Conservation (phyloP, 1,139 yeast genomes). For the Hansenula sp. region DNA sequence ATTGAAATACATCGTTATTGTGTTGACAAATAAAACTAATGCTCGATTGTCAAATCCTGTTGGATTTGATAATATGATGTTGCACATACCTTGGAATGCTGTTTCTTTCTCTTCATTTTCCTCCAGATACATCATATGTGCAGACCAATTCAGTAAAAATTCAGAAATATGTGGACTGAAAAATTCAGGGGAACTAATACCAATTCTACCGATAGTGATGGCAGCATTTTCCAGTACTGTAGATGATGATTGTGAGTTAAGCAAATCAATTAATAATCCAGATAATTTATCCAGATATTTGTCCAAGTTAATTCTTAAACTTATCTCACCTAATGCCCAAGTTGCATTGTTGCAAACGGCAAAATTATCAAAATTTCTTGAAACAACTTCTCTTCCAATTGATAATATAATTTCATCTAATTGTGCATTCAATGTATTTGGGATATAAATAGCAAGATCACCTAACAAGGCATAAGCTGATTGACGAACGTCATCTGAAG, state of each 20-base stretch:
- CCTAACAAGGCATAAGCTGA: constrained; percentile 89
- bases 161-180: constrained; percentile 54
- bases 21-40: constrained; percentile 53
- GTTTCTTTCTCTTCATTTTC: constrained; percentile 82
- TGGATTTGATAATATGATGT: constrained; percentile 61
- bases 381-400: constrained; percentile 62
- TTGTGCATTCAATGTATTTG: constrained; percentile 44
- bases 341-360: constrained; percentile 84
- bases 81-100: constrained; percentile 73
- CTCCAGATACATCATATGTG: constrained; percentile 55
- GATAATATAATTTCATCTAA: constrained; percentile 55
- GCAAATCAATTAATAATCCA: constrained; percentile 58
- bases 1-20: constrained; percentile 56
- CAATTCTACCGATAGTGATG: constrained; percentile 90
- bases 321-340: constrained; percentile 90
- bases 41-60: constrained; percentile 52
- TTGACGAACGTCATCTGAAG: constrained; percentile 83
- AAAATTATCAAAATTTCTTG: constrained; percentile 42
- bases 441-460: constrained; percentile 69
- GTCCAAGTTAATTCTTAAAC: constrained; percentile 56
- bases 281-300: constrained; percentile 62
- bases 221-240: constrained; percentile 85
- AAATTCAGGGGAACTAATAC: constrained; percentile 56
- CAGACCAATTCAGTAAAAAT: constrained; percentile 63
- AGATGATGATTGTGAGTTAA: constrained; percentile 47